phyloP scores from a whole-genome alignment of 192 early-diverging fungal genomes.

The Entophlyctis luteolus region DNA sequence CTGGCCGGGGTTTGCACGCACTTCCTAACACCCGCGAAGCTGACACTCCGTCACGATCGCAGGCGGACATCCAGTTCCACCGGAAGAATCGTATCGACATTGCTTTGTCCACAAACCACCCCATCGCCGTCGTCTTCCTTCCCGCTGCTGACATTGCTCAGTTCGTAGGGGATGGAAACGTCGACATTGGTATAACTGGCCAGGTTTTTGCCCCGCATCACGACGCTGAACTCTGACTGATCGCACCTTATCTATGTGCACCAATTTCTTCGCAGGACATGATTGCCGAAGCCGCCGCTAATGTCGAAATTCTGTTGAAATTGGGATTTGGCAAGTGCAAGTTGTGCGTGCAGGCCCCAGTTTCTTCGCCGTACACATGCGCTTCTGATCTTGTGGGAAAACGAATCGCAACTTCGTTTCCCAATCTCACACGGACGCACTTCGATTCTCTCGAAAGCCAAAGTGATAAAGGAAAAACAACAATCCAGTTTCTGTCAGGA shows the following conservation, averaged over 20 bases:
- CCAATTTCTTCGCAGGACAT: conserved; percentile 61
- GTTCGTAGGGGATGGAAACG: conserved; percentile 90
- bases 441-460: conserved; percentile 76
- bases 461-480: conserved; percentile 11
- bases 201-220: conserved; percentile 34
- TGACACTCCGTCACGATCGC: not conserved
- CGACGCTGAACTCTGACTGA: not conserved
- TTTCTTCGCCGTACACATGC: conserved; percentile 41
- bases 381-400: conserved; percentile 80
- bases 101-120: conserved; percentile 88
- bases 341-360: conserved; percentile 87
- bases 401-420: conserved; percentile 91
- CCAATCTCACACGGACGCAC: conserved; percentile 59
- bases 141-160: conserved; percentile 95
- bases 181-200: conserved; percentile 96
- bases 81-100: conserved; percentile 95
- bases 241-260: no score
- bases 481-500: conserved; percentile 77
- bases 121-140: conserved; percentile 90
- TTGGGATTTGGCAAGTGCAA: conserved; percentile 90
- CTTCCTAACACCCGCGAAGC: not conserved
- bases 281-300: conserved; percentile 73
- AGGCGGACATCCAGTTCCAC: conserved; percentile 91
- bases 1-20: conserved; percentile 51
- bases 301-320: conserved; percentile 59